Evolutionary conservation across 805 yeast genomes (phyloP), one percentile per base, ranked within the genome.

Genomic region (Saturnispora gosingensis): DNA sequence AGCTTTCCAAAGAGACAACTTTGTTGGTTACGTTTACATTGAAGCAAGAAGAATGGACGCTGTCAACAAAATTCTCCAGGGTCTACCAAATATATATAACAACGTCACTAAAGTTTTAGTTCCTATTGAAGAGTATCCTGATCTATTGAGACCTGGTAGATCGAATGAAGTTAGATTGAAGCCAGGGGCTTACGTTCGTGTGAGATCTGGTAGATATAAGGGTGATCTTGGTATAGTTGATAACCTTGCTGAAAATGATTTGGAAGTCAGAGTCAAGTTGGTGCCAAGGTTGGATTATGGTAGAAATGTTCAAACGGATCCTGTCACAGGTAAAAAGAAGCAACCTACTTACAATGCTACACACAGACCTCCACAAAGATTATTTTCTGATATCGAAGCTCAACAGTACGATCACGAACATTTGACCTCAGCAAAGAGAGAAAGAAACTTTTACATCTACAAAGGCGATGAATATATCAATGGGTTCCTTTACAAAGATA

Each of bases 281-380:
- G 95, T 93, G 34, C 99, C 99, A 36, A 81, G 99, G 61, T 70
- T 93, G 54, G 97, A 91, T 65, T 91, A 93, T 67, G 96, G 96
- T 53, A 80, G 82, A 58, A 75, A 61, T 9, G 53, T 58, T 25
- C 66, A 61, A 44, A 59, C 59, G 3, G 67, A 64, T 53, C 57
- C 64, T 24, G 18, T 54, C 4, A 60, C 58, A 8, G 66, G 60
- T 15, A 60, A 56, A 32, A 59, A 57, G 47, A 81, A 75, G 58
- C 67, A 74, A 48, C 68, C 72, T 13, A 65, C 66, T 5, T 72
- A 78, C 52, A 82, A 78, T 47, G 76, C 79, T 58, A 85, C 84
- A 53, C 71, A 80, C 51, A 78, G 91, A 63, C 95, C 97, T 2
- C 83, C 89, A 4, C 90, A 93, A 49, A 78, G 95, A 59, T 74